A percentile compares a stretch with the other conserved stretches of the same genome.
Conservation (phyloP, 208 protist genomes). For the Novymonas esmeraldas region DNA sequence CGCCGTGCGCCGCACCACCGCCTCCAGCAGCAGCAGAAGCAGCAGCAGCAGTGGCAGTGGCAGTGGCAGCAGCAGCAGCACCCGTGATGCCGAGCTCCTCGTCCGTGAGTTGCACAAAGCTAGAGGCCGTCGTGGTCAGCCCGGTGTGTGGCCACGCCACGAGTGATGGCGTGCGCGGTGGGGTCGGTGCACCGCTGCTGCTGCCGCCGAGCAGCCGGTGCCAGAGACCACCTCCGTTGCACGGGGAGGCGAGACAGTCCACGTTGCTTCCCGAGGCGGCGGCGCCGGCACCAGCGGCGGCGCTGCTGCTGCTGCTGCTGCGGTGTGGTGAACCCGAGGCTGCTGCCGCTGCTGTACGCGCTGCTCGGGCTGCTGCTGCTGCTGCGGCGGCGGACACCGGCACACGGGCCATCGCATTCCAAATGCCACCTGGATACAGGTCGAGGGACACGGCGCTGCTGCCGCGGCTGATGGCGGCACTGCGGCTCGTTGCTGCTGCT, state of each 20-base stretch:
- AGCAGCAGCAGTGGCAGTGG: too few relatives aligned
- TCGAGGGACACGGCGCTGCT: slow-evolving; percentile 32
- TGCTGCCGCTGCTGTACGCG: background rate
- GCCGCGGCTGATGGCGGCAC: slow-evolving; percentile 6
- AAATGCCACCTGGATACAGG: slow-evolving; percentile 28
- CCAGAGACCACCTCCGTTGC: slow-evolving; percentile 22
- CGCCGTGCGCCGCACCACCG: slow-evolving; percentile 6
- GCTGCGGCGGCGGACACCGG: background rate
- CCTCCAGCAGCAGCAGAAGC: background rate
- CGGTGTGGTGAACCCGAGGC: background rate
- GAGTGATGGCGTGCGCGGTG: slow-evolving; percentile 1
- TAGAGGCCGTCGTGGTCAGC: slow-evolving; percentile 18
- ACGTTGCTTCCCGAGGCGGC: slow-evolving; percentile 17
- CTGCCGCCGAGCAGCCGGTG: slow-evolving; percentile 19
- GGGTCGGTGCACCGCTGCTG: slow-evolving; percentile 10
- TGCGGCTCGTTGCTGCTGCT: too few relatives aligned
- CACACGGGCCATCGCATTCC: slow-evolving; percentile 17
- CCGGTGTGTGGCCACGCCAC: slow-evolving; percentile 9
- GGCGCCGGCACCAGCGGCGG: too few relatives aligned
- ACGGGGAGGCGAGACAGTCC: slow-evolving; percentile 19
- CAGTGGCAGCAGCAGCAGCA: background rate
- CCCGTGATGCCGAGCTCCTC: slow-evolving; percentile 23
- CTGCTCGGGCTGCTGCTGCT: background rate
- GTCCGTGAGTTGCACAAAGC: slow-evolving; percentile 32
- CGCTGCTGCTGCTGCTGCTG: background rate